Evolutionary conservation across 2,329 filamentous ascomycete species (phyloP), one percentile per base, ranked within the genome.

Genomic region (Plectosphaerella sp.): DNA sequence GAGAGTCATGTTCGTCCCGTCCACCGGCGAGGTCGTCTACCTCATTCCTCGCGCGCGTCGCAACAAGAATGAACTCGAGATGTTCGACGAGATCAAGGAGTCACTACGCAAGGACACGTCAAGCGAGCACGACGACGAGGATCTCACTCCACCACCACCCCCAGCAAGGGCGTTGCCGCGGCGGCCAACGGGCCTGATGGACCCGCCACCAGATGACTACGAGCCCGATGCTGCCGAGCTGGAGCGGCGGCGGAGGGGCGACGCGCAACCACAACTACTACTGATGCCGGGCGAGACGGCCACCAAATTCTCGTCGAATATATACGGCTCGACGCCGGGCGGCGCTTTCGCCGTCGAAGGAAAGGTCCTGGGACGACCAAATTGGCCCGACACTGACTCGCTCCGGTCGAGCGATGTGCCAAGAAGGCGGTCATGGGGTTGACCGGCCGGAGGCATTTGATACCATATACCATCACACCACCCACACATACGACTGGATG

Each of bases 231-330:
- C 50, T 47, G 55, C 48, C n/a, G 60, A 63, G 49, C 35, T 57
- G 48, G 54, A 50, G 54, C 51, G 61, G 47, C 50, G 52, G 28
- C 45, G 51, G 45, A 42, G 61, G 47, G 61, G 61, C 3, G 61
- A 63, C 11, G 45, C 55, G 9, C 61, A 63, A 52, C 59, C 61
- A 14, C 61, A 62, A 52, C 50, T 61, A 2, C 8, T 33, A 33
- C 56, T 61, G 4, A 41, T 56, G 42, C 46, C 52, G 3, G 52
- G 48, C 15, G 50, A 53, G 20, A 47, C 52, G 46, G 54, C 53
- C 42, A 24, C 55, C 20, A 58, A 57, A 49, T 58, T 58, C 28
- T 47, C 54, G 18, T 50, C 56, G 37, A 52, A 48, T 48, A 49
- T 47, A 12, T 12, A 3, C n/a, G 41, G 16, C 41, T 12, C 18